Conservation (phyloP, 257 asterid species). For the Scutellaria galericulata region DNA sequence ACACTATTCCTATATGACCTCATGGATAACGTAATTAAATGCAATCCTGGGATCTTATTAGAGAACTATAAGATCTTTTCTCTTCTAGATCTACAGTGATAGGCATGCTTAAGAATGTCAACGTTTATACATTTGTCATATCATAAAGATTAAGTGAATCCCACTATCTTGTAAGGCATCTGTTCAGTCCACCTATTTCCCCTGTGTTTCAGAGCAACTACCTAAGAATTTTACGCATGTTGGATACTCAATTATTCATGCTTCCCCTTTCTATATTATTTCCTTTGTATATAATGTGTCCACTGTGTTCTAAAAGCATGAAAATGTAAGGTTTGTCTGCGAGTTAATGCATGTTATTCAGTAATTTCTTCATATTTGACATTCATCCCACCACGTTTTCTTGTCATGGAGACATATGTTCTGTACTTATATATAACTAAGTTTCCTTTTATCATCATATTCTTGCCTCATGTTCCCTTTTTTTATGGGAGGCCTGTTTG, state of each 20-base stretch:
- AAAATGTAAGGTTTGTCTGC: no score
- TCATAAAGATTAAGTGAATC: background rate
- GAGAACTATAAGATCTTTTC: constrained; percentile 6
- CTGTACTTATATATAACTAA: background rate
- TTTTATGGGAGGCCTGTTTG: background rate
- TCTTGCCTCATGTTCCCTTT: constrained; percentile 22
- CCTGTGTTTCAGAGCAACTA: background rate
- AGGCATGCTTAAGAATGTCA: constrained; percentile 17
- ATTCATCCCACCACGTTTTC: background rate
- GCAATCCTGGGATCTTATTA: constrained; percentile 1
- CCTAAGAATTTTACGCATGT: background rate
- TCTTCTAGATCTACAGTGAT: constrained; percentile 11
- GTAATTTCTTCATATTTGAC: background rate
- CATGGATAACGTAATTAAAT: constrained; percentile 5
- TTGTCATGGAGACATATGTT: background rate
- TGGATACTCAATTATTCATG: background rate
- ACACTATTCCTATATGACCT: background rate
- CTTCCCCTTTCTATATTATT: constrained; percentile 2
- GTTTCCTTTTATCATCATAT: background rate
- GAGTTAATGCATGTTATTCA: no score
- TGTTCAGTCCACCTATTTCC: background rate
- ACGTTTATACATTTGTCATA: background rate
- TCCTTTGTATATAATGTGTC: background rate
- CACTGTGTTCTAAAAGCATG: background rate
- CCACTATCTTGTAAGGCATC: background rate